Conservation (phyloP, 2,329 filamentous ascomycete species). For the Hypoxylon sp. region DNA sequence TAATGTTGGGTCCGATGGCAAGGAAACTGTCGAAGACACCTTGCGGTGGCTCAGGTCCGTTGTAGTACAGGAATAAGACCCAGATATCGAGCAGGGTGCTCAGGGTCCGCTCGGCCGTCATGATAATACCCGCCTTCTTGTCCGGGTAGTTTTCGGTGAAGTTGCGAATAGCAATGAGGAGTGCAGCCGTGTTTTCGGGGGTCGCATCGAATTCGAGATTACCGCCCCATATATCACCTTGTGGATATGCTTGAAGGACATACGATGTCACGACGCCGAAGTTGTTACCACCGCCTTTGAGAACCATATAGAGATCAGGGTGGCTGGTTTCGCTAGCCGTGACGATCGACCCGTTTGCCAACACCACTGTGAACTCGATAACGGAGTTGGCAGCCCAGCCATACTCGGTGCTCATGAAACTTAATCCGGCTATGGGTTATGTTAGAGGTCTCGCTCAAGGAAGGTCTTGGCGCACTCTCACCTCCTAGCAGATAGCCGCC, state of each 20-base stretch:
- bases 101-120: constrained; percentile 65
- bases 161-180: constrained; percentile 66
- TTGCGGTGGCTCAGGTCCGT: constrained; percentile 67
- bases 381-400: constrained; percentile 68
- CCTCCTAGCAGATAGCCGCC: constrained; percentile 68
- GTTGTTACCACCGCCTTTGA: constrained; percentile 71
- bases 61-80: constrained; percentile 75
- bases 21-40: constrained; percentile 72
- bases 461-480: constrained; percentile 63
- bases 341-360: constrained; percentile 65
- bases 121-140: constrained; percentile 72
- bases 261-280: constrained; percentile 67
- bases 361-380: constrained; percentile 66
- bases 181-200: constrained; percentile 50
- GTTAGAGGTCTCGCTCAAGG: constrained; percentile 56
- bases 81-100: constrained; percentile 65
- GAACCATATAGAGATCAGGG: constrained; percentile 66
- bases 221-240: constrained; percentile 62
- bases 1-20: constrained; percentile 59
- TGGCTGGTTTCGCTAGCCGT: constrained; percentile 61
- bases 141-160: constrained; percentile 72
- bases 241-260: constrained; percentile 60
- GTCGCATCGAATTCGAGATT: constrained; percentile 58
- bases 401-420: constrained; percentile 66
- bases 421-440: constrained; percentile 63